phyloP scores from a whole-genome alignment of 163 green algal species.

The Scenedesmus sp. region DNA sequence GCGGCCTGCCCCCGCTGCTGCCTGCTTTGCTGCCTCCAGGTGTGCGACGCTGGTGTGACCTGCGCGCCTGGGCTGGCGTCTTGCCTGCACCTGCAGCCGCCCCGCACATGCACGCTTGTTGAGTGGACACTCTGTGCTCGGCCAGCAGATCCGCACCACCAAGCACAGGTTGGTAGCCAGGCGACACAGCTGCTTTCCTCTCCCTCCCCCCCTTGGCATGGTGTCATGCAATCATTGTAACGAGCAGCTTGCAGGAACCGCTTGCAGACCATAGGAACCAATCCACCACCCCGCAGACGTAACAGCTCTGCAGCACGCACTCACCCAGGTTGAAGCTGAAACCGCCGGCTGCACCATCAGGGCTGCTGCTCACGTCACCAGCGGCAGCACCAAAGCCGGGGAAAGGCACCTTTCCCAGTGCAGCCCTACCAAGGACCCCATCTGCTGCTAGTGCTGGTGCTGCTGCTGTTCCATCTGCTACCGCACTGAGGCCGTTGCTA shows the following conservation, averaged over 20 bases:
- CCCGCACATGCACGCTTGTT: not conserved
- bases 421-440: constrained; percentile 19
- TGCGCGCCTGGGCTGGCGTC: not conserved
- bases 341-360: not conserved
- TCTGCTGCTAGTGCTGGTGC: not conserved
- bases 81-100: not conserved
- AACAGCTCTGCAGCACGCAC: not conserved
- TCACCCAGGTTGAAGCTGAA: constrained; percentile 42
- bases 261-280: not conserved
- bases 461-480: not conserved
- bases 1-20: not conserved
- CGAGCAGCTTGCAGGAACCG: not conserved
- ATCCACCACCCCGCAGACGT: not conserved
- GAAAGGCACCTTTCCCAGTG: constrained; percentile 8
- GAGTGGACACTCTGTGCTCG: not conserved
- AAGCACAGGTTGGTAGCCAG: too few relatives aligned
- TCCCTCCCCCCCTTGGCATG: too few relatives aligned
- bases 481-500: not conserved
- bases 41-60: not conserved
- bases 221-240: too few relatives aligned
- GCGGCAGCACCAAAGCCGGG: constrained; percentile 40
- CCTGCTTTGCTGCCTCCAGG: not conserved
- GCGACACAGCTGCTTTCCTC: too few relatives aligned
- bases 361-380: constrained; percentile 1
- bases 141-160: not conserved